Percentiles rank a stretch among this genome's conserved stretches.
These are phyloP conservation scores for Escallonia herrerae DNA, from an alignment of 129 eudicot species.

Conservation along the genomic window DNA sequence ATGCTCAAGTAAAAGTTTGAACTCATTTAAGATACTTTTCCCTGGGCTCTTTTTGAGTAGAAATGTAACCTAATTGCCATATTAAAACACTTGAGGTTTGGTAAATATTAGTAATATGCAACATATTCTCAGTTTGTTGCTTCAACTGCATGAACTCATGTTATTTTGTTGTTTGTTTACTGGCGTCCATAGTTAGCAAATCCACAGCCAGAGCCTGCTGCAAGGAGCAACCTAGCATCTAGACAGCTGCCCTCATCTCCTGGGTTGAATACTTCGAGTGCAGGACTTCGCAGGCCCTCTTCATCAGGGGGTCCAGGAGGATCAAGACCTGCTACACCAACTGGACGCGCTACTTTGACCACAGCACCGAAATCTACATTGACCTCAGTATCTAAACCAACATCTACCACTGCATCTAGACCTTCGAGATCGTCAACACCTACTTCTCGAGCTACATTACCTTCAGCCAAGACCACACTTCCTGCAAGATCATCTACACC, in stretches of 20 bases:
- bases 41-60: no score
- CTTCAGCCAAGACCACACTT: conserved; percentile 29
- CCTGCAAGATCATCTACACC: conserved; percentile 69
- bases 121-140: background rate
- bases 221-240: conserved; percentile 41
- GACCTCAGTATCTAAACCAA: conserved; percentile 34
- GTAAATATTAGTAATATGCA: background rate
- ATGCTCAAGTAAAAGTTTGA: no score
- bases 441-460: conserved; percentile 35
- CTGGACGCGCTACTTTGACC: conserved; percentile 52
- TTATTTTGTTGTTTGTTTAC: conserved; percentile 12
- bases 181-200: conserved; percentile 53
- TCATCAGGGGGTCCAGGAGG: conserved; percentile 73
- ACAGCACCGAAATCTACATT: conserved; percentile 41
- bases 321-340: conserved; percentile 77
- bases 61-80: no score
- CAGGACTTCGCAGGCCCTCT: conserved; percentile 63
- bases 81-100: background rate
- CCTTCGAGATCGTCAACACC: conserved; percentile 70
- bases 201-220: conserved; percentile 51
- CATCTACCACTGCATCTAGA: conserved; percentile 39
- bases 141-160: conserved; percentile 2
- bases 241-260: conserved; percentile 58
- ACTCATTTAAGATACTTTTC: no score
- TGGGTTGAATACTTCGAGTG: conserved; percentile 40